Percentiles rank a stretch among this genome's conserved stretches.
These are phyloP conservation scores for Gossypium schwendimanii DNA, from an alignment of 441 rosid species.

Conservation along the genomic window DNA sequence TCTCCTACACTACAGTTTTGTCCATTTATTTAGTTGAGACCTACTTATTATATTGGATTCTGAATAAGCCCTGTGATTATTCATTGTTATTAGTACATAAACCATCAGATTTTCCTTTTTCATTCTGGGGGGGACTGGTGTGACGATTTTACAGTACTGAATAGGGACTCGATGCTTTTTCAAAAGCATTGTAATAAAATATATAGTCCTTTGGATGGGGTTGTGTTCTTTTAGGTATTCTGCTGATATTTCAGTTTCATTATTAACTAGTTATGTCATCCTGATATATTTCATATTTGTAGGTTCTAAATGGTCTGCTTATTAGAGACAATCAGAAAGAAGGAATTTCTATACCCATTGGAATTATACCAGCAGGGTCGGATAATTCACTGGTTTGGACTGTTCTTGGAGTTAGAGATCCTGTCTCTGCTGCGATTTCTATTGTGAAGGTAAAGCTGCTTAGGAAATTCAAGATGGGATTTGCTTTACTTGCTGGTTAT, in stretches of 20 bases:
- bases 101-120: not conserved
- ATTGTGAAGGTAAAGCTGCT: conserved; percentile 69
- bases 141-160: not conserved
- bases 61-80: conserved; percentile 1
- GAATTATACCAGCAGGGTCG: conserved; percentile 98
- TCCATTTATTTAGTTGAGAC: not conserved
- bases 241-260: conserved; percentile 9
- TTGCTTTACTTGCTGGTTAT: conserved; percentile 1
- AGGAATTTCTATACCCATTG: conserved; percentile 95
- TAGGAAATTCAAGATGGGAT: not conserved
- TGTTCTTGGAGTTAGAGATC: conserved; percentile 95
- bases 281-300: conserved; percentile 20
- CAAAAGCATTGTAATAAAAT: not conserved
- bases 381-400: conserved; percentile 99
- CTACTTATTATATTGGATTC: not conserved
- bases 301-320: conserved; percentile 96
- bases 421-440: conserved; percentile 86
- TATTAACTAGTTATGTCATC: conserved; percentile 5
- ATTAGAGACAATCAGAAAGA: conserved; percentile 84
- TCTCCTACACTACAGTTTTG: not conserved
- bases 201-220: not conserved
- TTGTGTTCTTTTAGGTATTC: not conserved
- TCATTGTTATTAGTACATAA: not conserved
- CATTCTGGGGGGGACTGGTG: not conserved
- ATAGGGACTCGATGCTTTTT: not conserved